Base-by-base conservation (phyloP, 306 rosid genomes). In the Pueraria montana region DNA sequence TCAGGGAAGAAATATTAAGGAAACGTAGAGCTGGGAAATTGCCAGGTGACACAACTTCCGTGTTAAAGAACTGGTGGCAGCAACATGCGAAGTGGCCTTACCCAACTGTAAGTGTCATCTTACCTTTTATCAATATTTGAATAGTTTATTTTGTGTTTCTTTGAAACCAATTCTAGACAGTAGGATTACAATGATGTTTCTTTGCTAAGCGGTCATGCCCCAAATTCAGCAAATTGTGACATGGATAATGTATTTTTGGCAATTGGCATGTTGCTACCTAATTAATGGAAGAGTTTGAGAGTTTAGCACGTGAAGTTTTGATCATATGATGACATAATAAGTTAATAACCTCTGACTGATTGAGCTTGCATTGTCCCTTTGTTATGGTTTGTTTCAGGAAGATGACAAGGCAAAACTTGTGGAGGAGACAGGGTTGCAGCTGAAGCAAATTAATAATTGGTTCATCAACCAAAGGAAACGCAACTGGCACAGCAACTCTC, bases 61-160 rank as follows among this genome's bases (percentile, higher is more conserved):
- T 96, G 50, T 86, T 96, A 73, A 96, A 96, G 87, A 94, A 50
- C 82, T 96, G 99, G 99, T 96, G 99, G 99, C 98, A 91, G 81
- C 97, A 94, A 70, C 99, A 96, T 87, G 94, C 99, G 1, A 96
- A 94, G 87, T 96, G 98, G 99, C 99, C 99, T 21, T 96, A 96
- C 81, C 99, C 99, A 82, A 96, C 99, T 80, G 99, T 96, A 89
- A 85, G 97, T 50, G 17, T 26, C 74, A 52, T 49, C 1, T 3
- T 34, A 21, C 34, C 12, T 32, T 36, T 53, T 40, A 55, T 74
- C 61, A 8, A 55, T 49, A 30, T 62, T 56, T 68, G 11, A 66
- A 12, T 34, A 36, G 11, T 45, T 6, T 17, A 26, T 40, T 55
- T 72, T n/a, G 14, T 16, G 7, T 71, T 72, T 38, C 52, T 49